Evolutionary conservation across 176 grass and related monocot species (phyloP).

Genomic region (Triticum timopheevii): DNA sequence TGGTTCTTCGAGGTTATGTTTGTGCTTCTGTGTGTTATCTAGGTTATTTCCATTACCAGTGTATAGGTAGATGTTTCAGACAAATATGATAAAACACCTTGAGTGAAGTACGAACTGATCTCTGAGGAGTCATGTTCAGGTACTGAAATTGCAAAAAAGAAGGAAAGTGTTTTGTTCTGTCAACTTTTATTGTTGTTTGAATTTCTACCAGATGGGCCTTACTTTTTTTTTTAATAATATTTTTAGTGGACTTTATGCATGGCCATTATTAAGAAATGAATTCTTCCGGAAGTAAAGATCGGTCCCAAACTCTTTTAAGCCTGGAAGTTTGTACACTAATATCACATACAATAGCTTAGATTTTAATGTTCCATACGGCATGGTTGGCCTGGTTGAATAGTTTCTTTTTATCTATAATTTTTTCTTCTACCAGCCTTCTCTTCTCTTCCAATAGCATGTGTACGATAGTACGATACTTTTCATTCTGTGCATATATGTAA

Average conservation of each 20-base stretch:
- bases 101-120: neutral
- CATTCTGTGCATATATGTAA: constrained; percentile 40
- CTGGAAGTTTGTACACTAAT: neutral
- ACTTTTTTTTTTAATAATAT: neutral
- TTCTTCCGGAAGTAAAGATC: neutral
- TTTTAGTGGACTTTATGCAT: neutral
- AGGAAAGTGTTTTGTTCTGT: neutral
- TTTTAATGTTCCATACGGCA: neutral
- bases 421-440: neutral
- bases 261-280: neutral
- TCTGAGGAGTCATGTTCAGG: constrained; percentile 5
- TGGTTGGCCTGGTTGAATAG: neutral
- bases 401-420: neutral
- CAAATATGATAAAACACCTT: neutral
- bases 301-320: constrained; percentile 7
- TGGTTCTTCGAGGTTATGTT: neutral
- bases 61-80: neutral
- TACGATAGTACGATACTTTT: neutral
- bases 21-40: neutral
- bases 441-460: constrained; percentile 30
- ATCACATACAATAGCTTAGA: neutral
- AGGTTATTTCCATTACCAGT: neutral
- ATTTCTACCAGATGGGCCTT: neutral
- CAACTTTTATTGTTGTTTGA: neutral
- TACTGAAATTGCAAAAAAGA: constrained; percentile 2